Evolutionary conservation across 208 protist species (phyloP).

Genomic region (Leptomonas pyrrhocoris): DNA sequence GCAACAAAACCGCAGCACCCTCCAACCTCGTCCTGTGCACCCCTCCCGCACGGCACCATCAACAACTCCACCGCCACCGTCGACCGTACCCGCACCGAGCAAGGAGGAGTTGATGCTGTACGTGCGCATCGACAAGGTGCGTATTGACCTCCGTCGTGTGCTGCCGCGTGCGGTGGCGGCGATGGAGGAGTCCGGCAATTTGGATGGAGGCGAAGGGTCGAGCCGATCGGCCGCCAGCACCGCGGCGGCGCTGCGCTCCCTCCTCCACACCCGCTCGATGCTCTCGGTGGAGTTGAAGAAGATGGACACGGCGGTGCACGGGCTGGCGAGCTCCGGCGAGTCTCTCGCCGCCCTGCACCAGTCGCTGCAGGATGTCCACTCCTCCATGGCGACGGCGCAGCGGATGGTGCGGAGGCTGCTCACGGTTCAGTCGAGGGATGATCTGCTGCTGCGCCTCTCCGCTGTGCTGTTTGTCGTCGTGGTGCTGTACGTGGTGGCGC

Average conservation of each 20-base stretch:
- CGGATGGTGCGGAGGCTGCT: constrained; percentile 58
- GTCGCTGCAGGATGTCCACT: constrained; percentile 68
- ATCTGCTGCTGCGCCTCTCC: constrained; percentile 65
- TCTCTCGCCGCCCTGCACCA: constrained; percentile 50
- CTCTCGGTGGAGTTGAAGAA: constrained; percentile 76
- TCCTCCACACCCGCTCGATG: constrained; percentile 75
- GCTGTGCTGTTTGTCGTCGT: constrained; percentile 55
- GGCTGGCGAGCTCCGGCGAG: constrained; percentile 51
- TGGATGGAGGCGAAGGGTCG: constrained; percentile 10
- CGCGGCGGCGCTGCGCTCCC: constrained; percentile 67
- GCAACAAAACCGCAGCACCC: too few species aligned
- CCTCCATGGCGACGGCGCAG: constrained; percentile 67
- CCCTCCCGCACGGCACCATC: not conserved
- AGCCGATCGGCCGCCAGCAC: constrained; percentile 31
- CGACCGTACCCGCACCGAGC: not conserved
- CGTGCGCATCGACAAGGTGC: constrained; percentile 39
- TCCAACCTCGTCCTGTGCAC: not conserved
- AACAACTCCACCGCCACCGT: not conserved
- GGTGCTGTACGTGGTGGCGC: constrained; percentile 65
- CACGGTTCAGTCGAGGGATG: constrained; percentile 66
- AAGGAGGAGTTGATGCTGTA: constrained; percentile 8
- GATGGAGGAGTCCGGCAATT: constrained; percentile 37
- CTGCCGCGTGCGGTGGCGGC: constrained; percentile 48
- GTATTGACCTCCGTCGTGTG: constrained; percentile 47
- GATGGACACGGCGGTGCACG: constrained; percentile 68